A percentile compares a stretch with the other conserved stretches of the same genome.
These are phyloP conservation scores for Pseudonitzschia multistriata DNA, from an alignment of 108 stramenopile species.

Conservation along the genomic window DNA sequence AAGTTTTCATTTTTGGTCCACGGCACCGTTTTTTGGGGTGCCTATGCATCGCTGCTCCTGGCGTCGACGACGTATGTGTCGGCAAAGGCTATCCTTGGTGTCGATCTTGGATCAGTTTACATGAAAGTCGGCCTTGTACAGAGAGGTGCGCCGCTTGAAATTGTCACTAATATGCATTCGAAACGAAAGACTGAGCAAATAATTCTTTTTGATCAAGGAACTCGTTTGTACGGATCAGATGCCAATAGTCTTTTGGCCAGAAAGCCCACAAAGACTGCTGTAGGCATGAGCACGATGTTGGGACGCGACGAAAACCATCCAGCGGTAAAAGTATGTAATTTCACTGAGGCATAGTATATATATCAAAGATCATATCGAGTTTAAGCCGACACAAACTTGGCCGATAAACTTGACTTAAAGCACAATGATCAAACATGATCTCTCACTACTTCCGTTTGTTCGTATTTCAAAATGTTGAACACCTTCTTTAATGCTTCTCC, in stretches of 20 bases:
- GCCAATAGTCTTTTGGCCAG: conserved; percentile 85
- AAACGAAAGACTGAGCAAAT: conserved; percentile 99
- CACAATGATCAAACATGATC: too few relatives aligned
- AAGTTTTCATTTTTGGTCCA: conserved; percentile 14
- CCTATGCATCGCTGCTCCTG: conserved; percentile 27
- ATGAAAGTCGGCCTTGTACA: conserved; percentile 99
- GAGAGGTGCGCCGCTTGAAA: conserved; percentile 95
- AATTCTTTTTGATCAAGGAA: conserved; percentile 93
- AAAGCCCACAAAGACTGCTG: conserved; percentile 89
- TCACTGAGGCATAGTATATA: too few relatives aligned
- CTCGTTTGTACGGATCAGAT: conserved; percentile 94
- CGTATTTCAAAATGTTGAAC: not conserved
- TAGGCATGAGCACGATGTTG: conserved; percentile 74
- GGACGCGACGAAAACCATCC: conserved; percentile 86
- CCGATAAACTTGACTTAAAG: not conserved
- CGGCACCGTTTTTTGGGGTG: conserved; percentile 22
- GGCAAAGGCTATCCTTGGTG: conserved; percentile 92
- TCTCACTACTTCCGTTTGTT: too few relatives aligned
- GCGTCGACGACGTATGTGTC: conserved; percentile 23
- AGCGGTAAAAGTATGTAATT: conserved; percentile 56
- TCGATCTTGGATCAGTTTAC: conserved; percentile 96
- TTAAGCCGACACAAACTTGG: not conserved
- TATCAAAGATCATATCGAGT: too few relatives aligned
- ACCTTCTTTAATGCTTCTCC: conserved; percentile 3
- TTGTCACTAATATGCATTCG: conserved; percentile 97